Conservation (phyloP, 805 yeast species). For the Cephaloascus fragrans region DNA sequence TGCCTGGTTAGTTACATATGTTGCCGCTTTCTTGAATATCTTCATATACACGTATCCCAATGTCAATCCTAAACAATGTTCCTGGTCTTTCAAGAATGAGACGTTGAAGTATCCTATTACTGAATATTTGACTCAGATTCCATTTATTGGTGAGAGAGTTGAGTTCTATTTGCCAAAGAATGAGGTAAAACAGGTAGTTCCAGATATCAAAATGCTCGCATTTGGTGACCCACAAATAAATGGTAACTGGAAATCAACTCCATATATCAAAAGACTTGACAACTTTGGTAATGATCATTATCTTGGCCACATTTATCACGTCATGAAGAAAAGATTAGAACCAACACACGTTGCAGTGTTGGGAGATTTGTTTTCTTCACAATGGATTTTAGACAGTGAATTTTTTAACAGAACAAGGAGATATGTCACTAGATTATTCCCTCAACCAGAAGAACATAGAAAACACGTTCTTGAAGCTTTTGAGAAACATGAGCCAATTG, state of each 20-base stretch:
- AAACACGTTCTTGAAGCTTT: constrained; percentile 37
- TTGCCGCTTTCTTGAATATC: constrained; percentile 41
- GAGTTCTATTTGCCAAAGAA: constrained; percentile 15
- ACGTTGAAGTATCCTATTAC: not conserved
- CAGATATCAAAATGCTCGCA: constrained; percentile 59
- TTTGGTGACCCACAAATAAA: constrained; percentile 97
- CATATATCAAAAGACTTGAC: constrained; percentile 67
- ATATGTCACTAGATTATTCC: constrained; percentile 60
- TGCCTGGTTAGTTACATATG: constrained; percentile 17
- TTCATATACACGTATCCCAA: constrained; percentile 77
- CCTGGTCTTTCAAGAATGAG: constrained; percentile 5
- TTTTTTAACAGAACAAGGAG: constrained; percentile 72
- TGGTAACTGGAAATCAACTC: constrained; percentile 70
- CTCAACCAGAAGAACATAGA: constrained; percentile 43
- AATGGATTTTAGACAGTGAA: constrained; percentile 88
- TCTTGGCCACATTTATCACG: constrained; percentile 70
- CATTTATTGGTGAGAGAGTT: constrained; percentile 21
- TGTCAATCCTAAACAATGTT: constrained; percentile 37
- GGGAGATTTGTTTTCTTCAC: constrained; percentile 90
- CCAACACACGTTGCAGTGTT: constrained; percentile 83
- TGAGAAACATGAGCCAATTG: constrained; percentile 39
- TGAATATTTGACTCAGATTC: constrained; percentile 9
- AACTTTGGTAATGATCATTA: constrained; percentile 85
- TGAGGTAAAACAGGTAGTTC: constrained; percentile 9
- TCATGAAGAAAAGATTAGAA: constrained; percentile 49